Evolutionary conservation across 176 grass and related monocot genomes (phyloP), one percentile per base, ranked within the genome.

Genomic region (Elaeis guineensis): DNA sequence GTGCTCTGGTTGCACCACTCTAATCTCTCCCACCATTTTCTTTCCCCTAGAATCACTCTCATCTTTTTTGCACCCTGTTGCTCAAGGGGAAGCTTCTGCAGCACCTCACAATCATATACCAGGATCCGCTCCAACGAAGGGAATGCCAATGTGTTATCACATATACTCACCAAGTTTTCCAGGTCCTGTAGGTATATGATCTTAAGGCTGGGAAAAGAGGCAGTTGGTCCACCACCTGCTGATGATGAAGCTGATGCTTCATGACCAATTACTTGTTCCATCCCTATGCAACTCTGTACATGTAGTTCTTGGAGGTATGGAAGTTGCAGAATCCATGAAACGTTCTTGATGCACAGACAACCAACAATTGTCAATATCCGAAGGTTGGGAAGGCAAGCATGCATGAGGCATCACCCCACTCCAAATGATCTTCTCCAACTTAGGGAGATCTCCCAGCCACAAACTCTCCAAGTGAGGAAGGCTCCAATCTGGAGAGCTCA

Each of bases 51-150:
- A 2, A 83, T 70, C 50, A 72, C 69, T 55, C 58, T 74, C 19
- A 74, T 28, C 63, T 60, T 78, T 26, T 23, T 53, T 18, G 58
- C 53, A 4, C 49, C 49, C 64, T 22, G 22, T 9, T 17, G 50
- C 16, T 32, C 70, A 22, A 71, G 54, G n/a, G 75, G 64, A 54
- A 70, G 70, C 7, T 61, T 67, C 28, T 70, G 74, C 25, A 83
- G 60, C 59, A 61, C 71, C 2, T 25, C 23, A 12, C 75, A 83
- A 55, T 57, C 16, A 58, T 74, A 66, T 25, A 78, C 65, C 20
- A 69, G 62, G 25, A 78, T 61, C 57, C 72, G 63, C 61, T 83
- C 75, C 12, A 83, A 51, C 54, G 64, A 78, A 50, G 64, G 74
- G 63, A 78, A 60, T 7, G 56, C 4, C 49, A 78, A 32, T 44